Percentiles rank a stretch among this genome's conserved stretches.
Evolutionary conservation across 2,329 filamentous ascomycete genomes (phyloP).

Genomic region (Fonsecaea erecta): DNA sequence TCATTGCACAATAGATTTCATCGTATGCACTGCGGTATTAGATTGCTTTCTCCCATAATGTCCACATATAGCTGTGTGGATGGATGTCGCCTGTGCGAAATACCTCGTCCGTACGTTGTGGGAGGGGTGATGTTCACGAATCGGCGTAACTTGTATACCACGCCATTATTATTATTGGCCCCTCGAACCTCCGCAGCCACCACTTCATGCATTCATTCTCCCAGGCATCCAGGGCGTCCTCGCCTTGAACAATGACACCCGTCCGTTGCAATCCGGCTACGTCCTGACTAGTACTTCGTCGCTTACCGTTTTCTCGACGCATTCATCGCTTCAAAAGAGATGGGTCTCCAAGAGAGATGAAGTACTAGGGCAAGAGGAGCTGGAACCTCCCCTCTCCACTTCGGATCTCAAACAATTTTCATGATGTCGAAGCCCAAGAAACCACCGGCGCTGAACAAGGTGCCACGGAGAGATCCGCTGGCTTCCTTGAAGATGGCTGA

Average conservation of each 20-base stretch:
- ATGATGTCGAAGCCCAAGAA: conserved; percentile 56
- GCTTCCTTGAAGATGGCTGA: conserved; percentile 78
- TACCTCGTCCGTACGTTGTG: too few relatives aligned
- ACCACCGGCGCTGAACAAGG: conserved; percentile 43
- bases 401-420: background rate
- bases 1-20: background rate
- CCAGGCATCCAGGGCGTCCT: background rate
- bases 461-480: conserved; percentile 61
- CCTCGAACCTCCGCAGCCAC: background rate
- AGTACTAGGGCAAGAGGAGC: background rate
- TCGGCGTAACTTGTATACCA: background rate
- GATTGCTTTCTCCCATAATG: background rate
- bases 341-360: background rate
- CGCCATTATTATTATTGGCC: background rate
- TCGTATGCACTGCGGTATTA: background rate
- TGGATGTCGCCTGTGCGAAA: too few relatives aligned
- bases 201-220: background rate
- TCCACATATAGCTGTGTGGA: background rate
- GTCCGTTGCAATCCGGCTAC: background rate
- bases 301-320: background rate
- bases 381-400: background rate
- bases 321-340: background rate
- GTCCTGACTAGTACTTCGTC: background rate
- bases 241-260: background rate
- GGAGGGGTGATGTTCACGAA: background rate